These are phyloP conservation scores for Akanthomyces muscarius DNA, from an alignment of 2,329 filamentous ascomycete species.

Conservation along the genomic window DNA sequence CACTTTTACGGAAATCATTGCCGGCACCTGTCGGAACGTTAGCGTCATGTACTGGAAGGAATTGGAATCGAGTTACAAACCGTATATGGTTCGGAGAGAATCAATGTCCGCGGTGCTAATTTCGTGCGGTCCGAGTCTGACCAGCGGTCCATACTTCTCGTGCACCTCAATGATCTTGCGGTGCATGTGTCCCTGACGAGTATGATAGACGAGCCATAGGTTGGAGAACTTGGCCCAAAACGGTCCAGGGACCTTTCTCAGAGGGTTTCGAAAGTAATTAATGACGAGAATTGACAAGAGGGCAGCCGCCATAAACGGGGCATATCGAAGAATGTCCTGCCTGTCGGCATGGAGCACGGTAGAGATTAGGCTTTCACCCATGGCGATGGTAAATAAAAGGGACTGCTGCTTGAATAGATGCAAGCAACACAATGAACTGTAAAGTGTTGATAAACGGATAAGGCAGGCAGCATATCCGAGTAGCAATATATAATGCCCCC, in stretches of 20 bases:
- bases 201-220: slow-evolving; percentile 22
- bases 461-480: too few relatives aligned
- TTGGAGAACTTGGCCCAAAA: slow-evolving; percentile 23
- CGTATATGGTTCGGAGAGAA: neutral
- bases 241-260: slow-evolving; percentile 21
- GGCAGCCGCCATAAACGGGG: neutral
- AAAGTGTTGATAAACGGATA: too few relatives aligned
- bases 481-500: too few relatives aligned
- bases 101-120: neutral
- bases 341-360: neutral
- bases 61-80: neutral
- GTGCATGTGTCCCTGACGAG: slow-evolving; percentile 23
- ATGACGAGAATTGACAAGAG: neutral
- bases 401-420: too few relatives aligned
- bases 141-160: slow-evolving; percentile 22
- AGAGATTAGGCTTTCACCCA: neutral
- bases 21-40: slow-evolving; percentile 22
- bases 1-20: neutral
- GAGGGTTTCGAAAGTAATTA: neutral
- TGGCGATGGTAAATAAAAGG: neutral
- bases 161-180: slow-evolving; percentile 23
- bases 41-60: neutral
- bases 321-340: neutral
- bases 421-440: too few relatives aligned
- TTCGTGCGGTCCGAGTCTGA: neutral